Evolutionary conservation across 2,329 filamentous ascomycete genomes (phyloP), one percentile per base, ranked within the genome.

Genomic region (Talaromyces marneffei): DNA sequence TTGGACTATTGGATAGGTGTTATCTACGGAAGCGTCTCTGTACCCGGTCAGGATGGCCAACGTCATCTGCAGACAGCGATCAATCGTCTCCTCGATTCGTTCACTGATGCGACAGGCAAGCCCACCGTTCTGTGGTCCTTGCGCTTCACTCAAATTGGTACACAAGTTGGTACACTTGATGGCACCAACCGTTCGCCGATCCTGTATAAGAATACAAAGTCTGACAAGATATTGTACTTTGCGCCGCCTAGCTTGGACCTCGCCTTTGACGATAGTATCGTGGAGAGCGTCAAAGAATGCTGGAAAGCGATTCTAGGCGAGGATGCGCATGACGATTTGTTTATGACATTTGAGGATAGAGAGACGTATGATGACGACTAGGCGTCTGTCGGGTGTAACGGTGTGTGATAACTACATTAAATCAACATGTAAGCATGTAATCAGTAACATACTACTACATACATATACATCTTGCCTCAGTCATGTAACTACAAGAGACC

Each of bases 281-380:
- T 97, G 9, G 82, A 85, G 6, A 74, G 84, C 27, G 89, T 96
- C 1, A 84, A 84, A 63, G 74, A 82, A 9, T 85, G 87, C 6
- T 97, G 92, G 92, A 79, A 83, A 63, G 77, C 79, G 54, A 80
- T 92, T 3, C 78, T 84, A 66, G 83, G 82, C 9, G 75, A 78
- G 1, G 80, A 82, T 4, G 77, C 73, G 1, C 77, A 77, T 18
- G 78, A 79, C 18, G 77, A 78, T 18, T 72, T 83, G 48, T 97
- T 94, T 68, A 87, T 97, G 83, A 79, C 83, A 20, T 96, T 96
- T 72, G 83, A 87, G 54, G 89, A 94, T 63, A 83, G 91, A 25
- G 87, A 63, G 46, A 40, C 23, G 10, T 59, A 63, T 40, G 61
- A 59, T 40, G 61, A 63, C 29, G 57, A 63, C 25, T 62, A 33